Percentiles rank a stretch among this genome's conserved stretches.
Conservation (phyloP, 23 red algal species). For the Gracilaria domingensis region DNA sequence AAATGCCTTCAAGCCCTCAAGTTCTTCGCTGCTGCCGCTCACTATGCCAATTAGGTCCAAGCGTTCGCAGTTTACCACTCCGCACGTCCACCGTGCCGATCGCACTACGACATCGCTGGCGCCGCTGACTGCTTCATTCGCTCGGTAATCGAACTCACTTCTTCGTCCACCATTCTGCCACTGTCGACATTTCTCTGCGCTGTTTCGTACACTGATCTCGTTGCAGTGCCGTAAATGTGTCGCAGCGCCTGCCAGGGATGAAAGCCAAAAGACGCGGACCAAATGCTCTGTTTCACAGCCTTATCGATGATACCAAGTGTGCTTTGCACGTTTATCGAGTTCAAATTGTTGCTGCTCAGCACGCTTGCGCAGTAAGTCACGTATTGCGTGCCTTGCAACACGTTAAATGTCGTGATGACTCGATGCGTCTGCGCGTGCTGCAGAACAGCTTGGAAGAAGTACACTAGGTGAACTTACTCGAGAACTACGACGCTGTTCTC, state of each 20-base stretch:
- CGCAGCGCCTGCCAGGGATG: not conserved
- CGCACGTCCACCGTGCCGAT: not conserved
- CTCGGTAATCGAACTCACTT: not conserved
- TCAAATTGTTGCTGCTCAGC: not conserved
- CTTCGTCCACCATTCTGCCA: not conserved
- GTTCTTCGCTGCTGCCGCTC: not conserved
- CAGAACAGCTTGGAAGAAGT: too few relatives aligned
- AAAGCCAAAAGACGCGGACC: not conserved
- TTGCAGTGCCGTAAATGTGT: not conserved
- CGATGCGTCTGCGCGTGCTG: too few relatives aligned
- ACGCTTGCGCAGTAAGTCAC: not conserved
- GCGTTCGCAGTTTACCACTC: not conserved
- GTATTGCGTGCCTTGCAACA: not conserved
- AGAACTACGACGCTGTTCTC: too few relatives aligned
- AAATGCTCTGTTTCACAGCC: not conserved
- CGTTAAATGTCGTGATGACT: not conserved
- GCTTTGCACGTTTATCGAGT: not conserved
- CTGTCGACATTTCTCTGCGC: not conserved
- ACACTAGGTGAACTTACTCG: too few relatives aligned
- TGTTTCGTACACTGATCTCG: not conserved
- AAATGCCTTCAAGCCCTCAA: not conserved
- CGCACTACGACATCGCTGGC: constrained; percentile 12
- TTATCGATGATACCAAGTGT: not conserved
- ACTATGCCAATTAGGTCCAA: not conserved
- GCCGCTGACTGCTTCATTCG: not conserved